Base-by-base conservation (phyloP, 2,329 filamentous ascomycete species). In the Neonectria magnoliae region DNA sequence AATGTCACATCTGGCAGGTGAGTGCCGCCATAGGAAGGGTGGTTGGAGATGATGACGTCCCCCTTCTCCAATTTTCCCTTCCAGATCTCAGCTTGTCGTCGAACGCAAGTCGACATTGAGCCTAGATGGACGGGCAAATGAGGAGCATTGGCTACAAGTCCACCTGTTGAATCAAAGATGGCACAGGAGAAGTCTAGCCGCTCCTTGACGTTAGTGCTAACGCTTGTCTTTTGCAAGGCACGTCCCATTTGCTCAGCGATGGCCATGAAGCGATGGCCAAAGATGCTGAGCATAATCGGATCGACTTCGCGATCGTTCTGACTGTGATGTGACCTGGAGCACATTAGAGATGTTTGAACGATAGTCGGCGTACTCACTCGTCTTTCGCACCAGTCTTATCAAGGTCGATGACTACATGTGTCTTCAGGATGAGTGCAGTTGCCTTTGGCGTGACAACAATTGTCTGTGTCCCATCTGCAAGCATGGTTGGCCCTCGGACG, bases 331-430 rank as follows among this genome's bases (percentile, higher is more conserved):
- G 56, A 51, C 42, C 61, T 64, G 9, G 9, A 29, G 29, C 33
- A 9, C 3, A 18, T 64, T 56, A 64, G 20, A 22, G 41, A 14
- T 25, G 42, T 65, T 60, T 5, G 14, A 16, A 31, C 3, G 22
- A n/a, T 7, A 18, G 5, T 11, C 27, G 8, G 25, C 11, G 22
- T 31, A 70, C 78, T 64, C 72, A 77, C 76, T 76, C 75, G 3
- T 75, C 69, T 48, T 76, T 80, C 27, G 75, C 83, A 67, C 57
- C 76, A 66, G 86, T 81, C 51, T 89, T 89, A 59, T 90, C 88
- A 44, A 96, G 87, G 68, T 97, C 93, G 74, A 98, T 94, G 7
- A 98, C 86, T 8, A 98, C 93, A 73, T 97, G 95, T 0, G 94
- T 97, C 67, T 93, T 86, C 18, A 97, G 89, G 33, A 97, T 84